Evolutionary conservation across 306 rosid species (phyloP), one percentile per base, ranked within the genome.

Genomic region (Fragaria iinumae): DNA sequence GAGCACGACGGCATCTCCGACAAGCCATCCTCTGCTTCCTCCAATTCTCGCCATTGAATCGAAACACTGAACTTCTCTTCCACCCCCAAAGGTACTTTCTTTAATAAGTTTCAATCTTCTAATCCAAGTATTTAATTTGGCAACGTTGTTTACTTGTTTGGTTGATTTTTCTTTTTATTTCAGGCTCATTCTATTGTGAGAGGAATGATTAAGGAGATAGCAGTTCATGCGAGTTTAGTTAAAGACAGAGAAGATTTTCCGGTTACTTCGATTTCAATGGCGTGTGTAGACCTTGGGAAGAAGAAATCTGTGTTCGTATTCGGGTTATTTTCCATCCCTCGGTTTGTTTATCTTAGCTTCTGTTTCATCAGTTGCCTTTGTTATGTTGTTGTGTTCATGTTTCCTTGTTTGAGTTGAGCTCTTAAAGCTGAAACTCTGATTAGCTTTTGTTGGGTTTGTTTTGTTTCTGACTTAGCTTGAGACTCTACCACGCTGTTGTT

Each of bases 1-100:
- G 93, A 88, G 81, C 90, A 93, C 75, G 93, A 87, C 67, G 96
- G 93, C 84, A 78, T 89, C 73, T 89, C 95, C 6, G 91, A 88
- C 34, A 89, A 88, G 83, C 97, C 92, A 79, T 91, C 97, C 76
- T 88, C 97, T 87, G 98, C 92, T 87, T 93, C 97, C 87, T 93
- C 98, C 72, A 88, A 89, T 84, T 93, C 98, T 81, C 97, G 88
- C 91, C 93, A 92, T 83, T 91, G 92, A 94, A 50, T 17, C 39
- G 65, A 12, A 21, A 60, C 43, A 56, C 32, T 73, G 69, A 79
- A 78, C 70, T 82, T 77, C 78, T 73, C 84, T 84, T 80, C 1
- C 43, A 76, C 76, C 74, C 63, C 41, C 74, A 59, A 76, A 90
- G 97, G 97, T 91, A 73, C 72, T 66, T 13, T 36, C 80, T 77